Percentiles rank a stretch among this genome's conserved stretches.
Conservation (phyloP, 139 green algal species). For the Pycnococcus provasolii region DNA sequence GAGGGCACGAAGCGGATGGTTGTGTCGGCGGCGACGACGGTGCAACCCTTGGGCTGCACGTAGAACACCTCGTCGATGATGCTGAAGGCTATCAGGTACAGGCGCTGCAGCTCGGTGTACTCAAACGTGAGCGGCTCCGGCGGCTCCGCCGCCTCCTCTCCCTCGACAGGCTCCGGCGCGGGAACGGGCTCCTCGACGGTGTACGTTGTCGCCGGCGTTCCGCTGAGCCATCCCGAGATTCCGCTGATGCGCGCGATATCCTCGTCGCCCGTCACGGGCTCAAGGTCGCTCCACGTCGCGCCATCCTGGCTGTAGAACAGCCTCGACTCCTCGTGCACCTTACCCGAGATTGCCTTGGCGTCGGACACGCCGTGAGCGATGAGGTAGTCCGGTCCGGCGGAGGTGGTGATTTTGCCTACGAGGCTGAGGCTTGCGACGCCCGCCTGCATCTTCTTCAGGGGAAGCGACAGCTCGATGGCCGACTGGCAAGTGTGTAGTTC, state of each 20-base stretch:
- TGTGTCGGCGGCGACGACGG: not conserved
- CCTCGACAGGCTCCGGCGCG: not conserved
- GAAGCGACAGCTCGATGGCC: conserved; percentile 46
- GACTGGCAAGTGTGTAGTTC: conserved; percentile 30
- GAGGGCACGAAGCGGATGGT: not conserved
- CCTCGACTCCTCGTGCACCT: conserved; percentile 38
- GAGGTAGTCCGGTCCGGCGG: conserved; percentile 59
- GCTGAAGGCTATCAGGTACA: conserved; percentile 26
- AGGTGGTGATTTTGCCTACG: conserved; percentile 45
- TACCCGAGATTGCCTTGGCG: conserved; percentile 24
- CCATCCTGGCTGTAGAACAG: conserved; percentile 61
- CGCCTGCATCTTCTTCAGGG: conserved; percentile 50
- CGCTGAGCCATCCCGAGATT: conserved; percentile 32
- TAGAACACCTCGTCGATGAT: conserved; percentile 25
- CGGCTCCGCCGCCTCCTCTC: conserved; percentile 8
- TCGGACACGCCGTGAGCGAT: conserved; percentile 48
- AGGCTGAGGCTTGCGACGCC: conserved; percentile 43
- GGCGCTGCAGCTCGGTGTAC: conserved; percentile 32
- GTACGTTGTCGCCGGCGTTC: conserved; percentile 38
- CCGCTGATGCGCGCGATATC: conserved; percentile 16
- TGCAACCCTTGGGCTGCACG: conserved; percentile 23
- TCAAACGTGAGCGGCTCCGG: conserved; percentile 11
- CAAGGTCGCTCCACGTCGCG: conserved; percentile 47
- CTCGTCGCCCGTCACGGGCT: conserved; percentile 26
- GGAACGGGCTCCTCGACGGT: conserved; percentile 26